Percentiles rank a stretch among this genome's conserved stretches.
Evolutionary conservation across 169 alveolate genomes (phyloP).

Genomic region (Plasmodium fragile): DNA sequence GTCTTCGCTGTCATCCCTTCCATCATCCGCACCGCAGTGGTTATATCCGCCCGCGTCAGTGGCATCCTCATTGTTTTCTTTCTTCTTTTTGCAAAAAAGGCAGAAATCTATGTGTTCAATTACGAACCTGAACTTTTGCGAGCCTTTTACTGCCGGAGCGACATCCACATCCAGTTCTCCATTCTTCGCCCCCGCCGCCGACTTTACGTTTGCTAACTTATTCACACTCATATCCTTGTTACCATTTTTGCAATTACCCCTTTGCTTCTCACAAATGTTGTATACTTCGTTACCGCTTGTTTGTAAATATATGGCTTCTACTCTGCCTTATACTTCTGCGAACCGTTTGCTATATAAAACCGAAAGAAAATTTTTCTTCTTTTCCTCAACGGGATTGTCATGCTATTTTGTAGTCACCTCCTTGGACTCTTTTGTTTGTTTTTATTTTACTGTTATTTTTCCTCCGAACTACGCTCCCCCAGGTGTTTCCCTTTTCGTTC

Average conservation of each 20-base stretch:
- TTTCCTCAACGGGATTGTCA: background rate
- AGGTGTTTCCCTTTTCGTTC: background rate
- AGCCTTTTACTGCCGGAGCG: background rate
- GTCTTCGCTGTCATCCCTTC: background rate
- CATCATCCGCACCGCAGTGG: background rate
- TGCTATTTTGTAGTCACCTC: background rate
- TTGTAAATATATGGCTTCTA: background rate
- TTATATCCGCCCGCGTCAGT: background rate
- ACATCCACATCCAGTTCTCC: background rate
- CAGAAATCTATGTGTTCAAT: conserved; percentile 68
- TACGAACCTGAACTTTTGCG: conserved; percentile 25
- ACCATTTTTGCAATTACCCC: background rate
- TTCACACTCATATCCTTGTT: conserved; percentile 14
- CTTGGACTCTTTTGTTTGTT: background rate
- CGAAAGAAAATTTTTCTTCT: background rate
- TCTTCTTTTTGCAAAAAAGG: conserved; percentile 21
- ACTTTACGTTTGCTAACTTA: background rate
- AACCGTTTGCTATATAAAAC: background rate
- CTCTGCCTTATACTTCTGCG: background rate
- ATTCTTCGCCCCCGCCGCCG: conserved; percentile 3
- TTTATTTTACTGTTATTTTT: background rate
- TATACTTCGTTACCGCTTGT: background rate
- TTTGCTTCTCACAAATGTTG: background rate
- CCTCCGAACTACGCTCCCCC: background rate
- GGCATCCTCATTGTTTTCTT: background rate